Conservation (phyloP, 202 grass and related monocot genomes). For the Zizania palustris region DNA sequence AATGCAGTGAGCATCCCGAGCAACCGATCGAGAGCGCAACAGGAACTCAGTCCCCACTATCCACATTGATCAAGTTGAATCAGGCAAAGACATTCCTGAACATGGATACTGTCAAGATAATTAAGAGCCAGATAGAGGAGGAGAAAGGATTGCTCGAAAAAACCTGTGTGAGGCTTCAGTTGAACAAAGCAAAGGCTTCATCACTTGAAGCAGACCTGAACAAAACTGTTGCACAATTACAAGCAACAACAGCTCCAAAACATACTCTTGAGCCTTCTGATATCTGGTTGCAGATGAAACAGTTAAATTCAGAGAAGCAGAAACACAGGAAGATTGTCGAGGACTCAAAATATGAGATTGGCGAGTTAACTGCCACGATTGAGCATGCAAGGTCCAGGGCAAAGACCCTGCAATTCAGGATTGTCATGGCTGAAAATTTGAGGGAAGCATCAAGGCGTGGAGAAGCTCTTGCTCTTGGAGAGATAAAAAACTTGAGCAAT, state of each 20-base stretch:
- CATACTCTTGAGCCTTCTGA: constrained; percentile 53
- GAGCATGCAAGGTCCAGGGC: constrained; percentile 67
- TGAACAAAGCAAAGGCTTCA: constrained; percentile 52
- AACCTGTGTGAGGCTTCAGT: constrained; percentile 62
- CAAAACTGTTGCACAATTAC: constrained; percentile 47
- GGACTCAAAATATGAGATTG: constrained; percentile 56
- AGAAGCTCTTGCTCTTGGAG: constrained; percentile 54
- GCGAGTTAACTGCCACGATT: constrained; percentile 58
- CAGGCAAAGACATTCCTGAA: constrained; percentile 80
- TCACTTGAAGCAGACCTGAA: constrained; percentile 65
- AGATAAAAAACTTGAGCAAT: constrained; percentile 50
- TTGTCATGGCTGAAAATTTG: constrained; percentile 72
- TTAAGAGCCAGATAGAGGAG: constrained; percentile 69
- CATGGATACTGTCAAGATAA: constrained; percentile 56
- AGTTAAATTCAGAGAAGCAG: constrained; percentile 63
- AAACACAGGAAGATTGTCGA: constrained; percentile 52
- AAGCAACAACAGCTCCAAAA: constrained; percentile 42
- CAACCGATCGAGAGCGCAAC: constrained; percentile 37
- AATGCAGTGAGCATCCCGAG: constrained; percentile 22
- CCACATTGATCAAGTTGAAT: constrained; percentile 73
- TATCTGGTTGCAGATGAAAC: constrained; percentile 64
- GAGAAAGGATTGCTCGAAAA: constrained; percentile 71
- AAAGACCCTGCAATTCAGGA: constrained; percentile 74
- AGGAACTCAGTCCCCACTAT: constrained; percentile 37
- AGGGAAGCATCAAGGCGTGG: constrained; percentile 72